Percentiles rank a stretch among this genome's conserved stretches.
phyloP scores from a whole-genome alignment of 148 eudicot genomes.

The Vaccinium macrocarpon region DNA sequence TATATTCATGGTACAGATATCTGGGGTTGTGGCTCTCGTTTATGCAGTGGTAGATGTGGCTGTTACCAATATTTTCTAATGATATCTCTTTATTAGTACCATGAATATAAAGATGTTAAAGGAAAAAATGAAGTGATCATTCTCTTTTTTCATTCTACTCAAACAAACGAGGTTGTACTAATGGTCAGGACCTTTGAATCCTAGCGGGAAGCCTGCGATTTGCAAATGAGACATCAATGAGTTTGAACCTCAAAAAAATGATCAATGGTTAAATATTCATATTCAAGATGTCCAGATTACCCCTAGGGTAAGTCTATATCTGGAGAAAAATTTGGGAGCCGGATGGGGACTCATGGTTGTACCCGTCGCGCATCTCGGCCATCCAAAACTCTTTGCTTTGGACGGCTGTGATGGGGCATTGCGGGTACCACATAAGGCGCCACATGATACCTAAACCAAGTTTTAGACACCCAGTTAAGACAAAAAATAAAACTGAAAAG shows the following conservation, averaged over 20 bases:
- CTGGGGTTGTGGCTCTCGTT: not conserved
- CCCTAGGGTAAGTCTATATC: not conserved
- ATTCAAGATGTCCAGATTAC: not conserved
- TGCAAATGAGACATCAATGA: not conserved
- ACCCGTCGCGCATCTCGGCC: too few relatives aligned
- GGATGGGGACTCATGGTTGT: too few relatives aligned
- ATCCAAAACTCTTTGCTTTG: too few relatives aligned
- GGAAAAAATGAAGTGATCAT: not conserved
- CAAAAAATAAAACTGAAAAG: not conserved
- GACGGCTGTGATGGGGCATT: too few relatives aligned
- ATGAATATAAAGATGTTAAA: too few relatives aligned
- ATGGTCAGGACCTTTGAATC: not conserved
- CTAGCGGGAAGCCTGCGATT: not conserved
- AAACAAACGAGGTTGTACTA: not conserved
- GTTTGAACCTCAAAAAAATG: not conserved
- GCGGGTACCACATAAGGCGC: too few relatives aligned
- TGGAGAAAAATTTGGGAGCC: not conserved
- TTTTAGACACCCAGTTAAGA: not conserved
- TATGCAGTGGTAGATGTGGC: not conserved
- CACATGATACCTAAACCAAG: not conserved
- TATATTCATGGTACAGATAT: not conserved
- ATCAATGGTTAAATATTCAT: not conserved
- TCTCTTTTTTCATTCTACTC: not conserved
- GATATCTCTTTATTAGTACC: not conserved
- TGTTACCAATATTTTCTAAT: not conserved